Evolutionary conservation across 352 stramenopile genomes (phyloP).

Genomic region (Albugo laibachii): DNA sequence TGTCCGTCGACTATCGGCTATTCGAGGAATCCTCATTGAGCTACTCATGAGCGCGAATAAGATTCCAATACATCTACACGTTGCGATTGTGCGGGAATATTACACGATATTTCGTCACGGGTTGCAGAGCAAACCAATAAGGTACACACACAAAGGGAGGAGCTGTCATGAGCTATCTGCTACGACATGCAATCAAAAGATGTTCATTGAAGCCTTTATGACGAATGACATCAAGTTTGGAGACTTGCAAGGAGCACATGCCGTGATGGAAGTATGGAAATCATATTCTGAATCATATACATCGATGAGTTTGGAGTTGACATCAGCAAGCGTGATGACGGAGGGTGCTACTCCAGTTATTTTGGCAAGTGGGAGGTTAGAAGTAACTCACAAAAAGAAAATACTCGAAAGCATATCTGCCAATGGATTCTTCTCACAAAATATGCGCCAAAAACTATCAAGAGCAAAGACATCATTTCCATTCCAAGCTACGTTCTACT

Average conservation of each 20-base stretch:
- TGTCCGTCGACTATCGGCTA: neutral
- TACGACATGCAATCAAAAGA: no score
- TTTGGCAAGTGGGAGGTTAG: slow-evolving; percentile 6
- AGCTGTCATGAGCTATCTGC: no score
- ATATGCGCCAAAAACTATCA: slow-evolving; percentile 5
- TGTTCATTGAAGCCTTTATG: no score
- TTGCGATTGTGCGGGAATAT: slow-evolving; percentile 6
- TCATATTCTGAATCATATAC: slow-evolving; percentile 1
- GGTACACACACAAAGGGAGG: neutral
- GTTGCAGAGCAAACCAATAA: slow-evolving; percentile 3
- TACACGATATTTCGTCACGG: slow-evolving; percentile 4
- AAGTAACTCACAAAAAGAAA: slow-evolving; percentile 8
- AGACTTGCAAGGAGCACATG: neutral
- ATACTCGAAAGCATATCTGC: slow-evolving; percentile 5
- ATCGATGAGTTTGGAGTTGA: slow-evolving; percentile 8
- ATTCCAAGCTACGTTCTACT: slow-evolving; percentile 1
- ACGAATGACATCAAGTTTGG: neutral
- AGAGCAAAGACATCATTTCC: slow-evolving; percentile 1
- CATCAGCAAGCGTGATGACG: slow-evolving; percentile 5
- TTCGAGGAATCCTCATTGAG: slow-evolving; percentile 10
- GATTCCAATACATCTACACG: neutral
- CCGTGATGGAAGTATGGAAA: slow-evolving; percentile 1
- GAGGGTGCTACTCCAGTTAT: slow-evolving; percentile 3
- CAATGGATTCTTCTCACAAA: slow-evolving; percentile 15
- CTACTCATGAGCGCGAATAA: slow-evolving; percentile 7